Base-by-base conservation (phyloP, 495 filamentous ascomycete genomes). In the Aspergillus affinis region DNA sequence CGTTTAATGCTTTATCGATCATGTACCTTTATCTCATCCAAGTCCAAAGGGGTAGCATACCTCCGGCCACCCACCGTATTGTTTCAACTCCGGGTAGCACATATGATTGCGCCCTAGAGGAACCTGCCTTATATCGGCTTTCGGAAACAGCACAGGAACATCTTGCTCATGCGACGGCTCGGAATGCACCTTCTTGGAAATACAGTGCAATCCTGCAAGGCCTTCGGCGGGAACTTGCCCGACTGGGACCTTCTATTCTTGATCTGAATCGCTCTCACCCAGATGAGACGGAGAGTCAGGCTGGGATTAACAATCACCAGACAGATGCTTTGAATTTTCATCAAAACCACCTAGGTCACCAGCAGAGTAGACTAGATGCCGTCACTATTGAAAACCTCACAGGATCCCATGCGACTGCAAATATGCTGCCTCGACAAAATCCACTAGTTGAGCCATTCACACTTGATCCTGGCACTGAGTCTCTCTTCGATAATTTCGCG, bases 1-100 rank as follows among this genome's bases (percentile, higher is more conserved):
- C 69, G 2, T 71, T 71, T 59, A 71, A 71, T n/a, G 69, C 69
- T 19, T 30, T 71, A 13, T 71, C 69, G 5, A 65, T 66, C n/a
- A 63, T 67, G 10, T 71, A 71, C 46, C 65, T 71, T 10, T 69
- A 65, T 23, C 58, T 71, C 2, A 71, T 68, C 13, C 61, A 71
- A 36, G 61, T 66, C 3, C 61, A 61, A 18, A 61, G 62, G 18
- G 64, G 60, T 0, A 58, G 69, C 0, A 66, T 71, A 30, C 49
- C 52, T n/a, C 59, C 51, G 32, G 58, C 63, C 9, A 61, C 54
- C 47, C 21, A 41, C 13, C 29, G 12, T 12, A 46, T 53, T 46
- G 47, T 18, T n/a, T 36, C 44, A 17, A 51, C 26, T 13, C 57
- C 30, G 20, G 50, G 54, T 53, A 50, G 26, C 4, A 19, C 26